Evolutionary conservation across 176 grass and related monocot species (phyloP).

Genomic region (Zoysia japonica): DNA sequence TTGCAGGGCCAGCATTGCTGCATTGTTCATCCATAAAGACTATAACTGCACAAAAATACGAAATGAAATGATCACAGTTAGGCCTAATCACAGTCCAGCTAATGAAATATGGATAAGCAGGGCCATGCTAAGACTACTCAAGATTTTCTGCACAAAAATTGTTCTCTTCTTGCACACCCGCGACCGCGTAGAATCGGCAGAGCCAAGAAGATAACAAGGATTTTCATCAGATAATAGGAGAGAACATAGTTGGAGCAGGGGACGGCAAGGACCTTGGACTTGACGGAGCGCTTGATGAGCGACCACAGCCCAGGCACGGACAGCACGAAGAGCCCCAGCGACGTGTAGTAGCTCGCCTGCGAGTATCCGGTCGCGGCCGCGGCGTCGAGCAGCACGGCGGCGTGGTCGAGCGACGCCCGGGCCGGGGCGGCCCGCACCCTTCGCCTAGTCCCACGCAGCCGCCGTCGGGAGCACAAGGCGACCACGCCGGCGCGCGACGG

Average conservation of each 20-base stretch:
- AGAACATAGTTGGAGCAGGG: neutral
- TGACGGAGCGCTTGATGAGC: conserved; percentile 98
- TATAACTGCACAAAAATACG: neutral
- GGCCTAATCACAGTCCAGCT: neutral
- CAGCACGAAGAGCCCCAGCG: conserved; percentile 94
- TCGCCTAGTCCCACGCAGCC: neutral
- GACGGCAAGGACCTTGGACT: conserved; percentile 70
- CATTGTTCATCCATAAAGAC: neutral
- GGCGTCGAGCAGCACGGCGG: conserved; percentile 62
- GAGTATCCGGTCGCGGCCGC: conserved; percentile 71
- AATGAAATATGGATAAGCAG: neutral
- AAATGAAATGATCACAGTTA: neutral
- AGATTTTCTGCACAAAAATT: no score
- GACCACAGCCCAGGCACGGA: conserved; percentile 96
- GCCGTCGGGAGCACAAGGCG: neutral
- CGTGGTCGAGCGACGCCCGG: conserved; percentile 56
- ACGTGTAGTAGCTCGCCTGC: conserved; percentile 96
- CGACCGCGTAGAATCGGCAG: no score
- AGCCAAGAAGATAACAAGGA: no score
- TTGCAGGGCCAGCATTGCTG: neutral
- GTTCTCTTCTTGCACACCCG: neutral
- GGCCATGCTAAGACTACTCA: neutral
- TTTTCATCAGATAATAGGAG: no score
- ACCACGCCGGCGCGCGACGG: conserved; percentile 6
- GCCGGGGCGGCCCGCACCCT: conserved; percentile 1